These are phyloP conservation scores for Spirogloea muscicola DNA, from an alignment of 139 green algal species.

Conservation along the genomic window DNA sequence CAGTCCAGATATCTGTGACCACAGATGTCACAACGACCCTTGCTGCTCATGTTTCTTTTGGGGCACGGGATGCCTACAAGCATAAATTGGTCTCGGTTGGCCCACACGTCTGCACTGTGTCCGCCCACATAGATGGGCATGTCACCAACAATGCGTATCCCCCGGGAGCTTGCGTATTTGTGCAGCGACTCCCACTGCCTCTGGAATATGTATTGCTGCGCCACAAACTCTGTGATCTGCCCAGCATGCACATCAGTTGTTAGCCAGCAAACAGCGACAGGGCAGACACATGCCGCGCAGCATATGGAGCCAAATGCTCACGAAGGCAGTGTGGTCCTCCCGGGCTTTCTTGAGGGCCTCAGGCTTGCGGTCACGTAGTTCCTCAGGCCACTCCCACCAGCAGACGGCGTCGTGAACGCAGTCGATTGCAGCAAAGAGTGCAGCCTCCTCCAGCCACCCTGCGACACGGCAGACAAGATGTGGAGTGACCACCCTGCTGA, in stretches of 20 bases:
- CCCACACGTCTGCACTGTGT: slow-evolving; percentile 87
- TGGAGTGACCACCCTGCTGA: background rate
- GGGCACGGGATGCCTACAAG: no score
- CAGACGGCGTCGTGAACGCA: slow-evolving; percentile 49
- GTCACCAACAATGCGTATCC: slow-evolving; percentile 88
- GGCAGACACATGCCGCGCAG: background rate
- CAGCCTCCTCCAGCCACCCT: slow-evolving; percentile 85
- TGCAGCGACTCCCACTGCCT: slow-evolving; percentile 68
- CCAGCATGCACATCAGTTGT: background rate
- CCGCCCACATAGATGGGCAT: slow-evolving; percentile 94
- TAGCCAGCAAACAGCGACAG: background rate
- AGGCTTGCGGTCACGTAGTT: slow-evolving; percentile 48
- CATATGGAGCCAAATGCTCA: background rate
- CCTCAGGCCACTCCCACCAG: slow-evolving; percentile 91
- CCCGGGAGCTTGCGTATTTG: slow-evolving; percentile 78
- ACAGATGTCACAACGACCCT: no score
- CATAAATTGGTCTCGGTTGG: slow-evolving; percentile 74
- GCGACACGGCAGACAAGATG: no score
- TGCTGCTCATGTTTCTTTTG: no score
- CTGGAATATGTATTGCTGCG: slow-evolving; percentile 92
- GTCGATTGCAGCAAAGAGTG: slow-evolving; percentile 64
- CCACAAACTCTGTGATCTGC: slow-evolving; percentile 79
- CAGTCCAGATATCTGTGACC: no score
- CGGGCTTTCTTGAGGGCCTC: slow-evolving; percentile 34
- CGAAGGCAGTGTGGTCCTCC: slow-evolving; percentile 52